phyloP scores from a whole-genome alignment of 2,329 filamentous ascomycete genomes.

The Diplodia intermedia region DNA sequence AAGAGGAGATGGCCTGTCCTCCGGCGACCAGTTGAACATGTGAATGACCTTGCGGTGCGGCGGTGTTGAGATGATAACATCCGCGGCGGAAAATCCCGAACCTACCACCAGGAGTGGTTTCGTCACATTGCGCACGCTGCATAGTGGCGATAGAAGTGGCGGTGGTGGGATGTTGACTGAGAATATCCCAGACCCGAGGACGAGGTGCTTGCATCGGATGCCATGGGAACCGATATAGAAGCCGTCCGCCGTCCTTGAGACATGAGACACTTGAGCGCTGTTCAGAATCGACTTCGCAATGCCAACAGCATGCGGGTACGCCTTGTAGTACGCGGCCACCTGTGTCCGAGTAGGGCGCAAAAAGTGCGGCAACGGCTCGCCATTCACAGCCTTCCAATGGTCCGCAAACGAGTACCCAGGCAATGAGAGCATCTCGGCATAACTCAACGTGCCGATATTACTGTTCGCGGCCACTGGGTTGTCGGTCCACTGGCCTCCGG shows the following conservation, averaged over 20 bases:
- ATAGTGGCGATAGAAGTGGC: slow-evolving; percentile 56
- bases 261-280: slow-evolving; percentile 50
- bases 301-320: slow-evolving; percentile 61
- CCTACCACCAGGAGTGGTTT: slow-evolving; percentile 63
- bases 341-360: slow-evolving; percentile 62
- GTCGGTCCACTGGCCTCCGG: slow-evolving; percentile 67
- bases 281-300: slow-evolving; percentile 58
- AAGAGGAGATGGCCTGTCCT: slow-evolving; percentile 62
- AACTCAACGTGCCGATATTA: slow-evolving; percentile 66
- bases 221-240: slow-evolving; percentile 61
- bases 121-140: slow-evolving; percentile 39
- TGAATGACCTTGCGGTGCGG: slow-evolving; percentile 63
- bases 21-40: slow-evolving; percentile 66
- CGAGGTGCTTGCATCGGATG: slow-evolving; percentile 62
- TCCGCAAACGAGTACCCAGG: slow-evolving; percentile 65
- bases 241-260: slow-evolving; percentile 54
- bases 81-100: slow-evolving; percentile 68
- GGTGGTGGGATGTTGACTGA: slow-evolving; percentile 61
- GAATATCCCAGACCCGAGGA: slow-evolving; percentile 67
- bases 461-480: slow-evolving; percentile 60
- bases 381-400: slow-evolving; percentile 55
- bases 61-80: slow-evolving; percentile 64
- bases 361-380: slow-evolving; percentile 57
- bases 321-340: slow-evolving; percentile 62
- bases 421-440: slow-evolving; percentile 67